These are phyloP conservation scores for Bipolaris oryzae DNA, from an alignment of 2,329 filamentous ascomycete species.

Conservation along the genomic window DNA sequence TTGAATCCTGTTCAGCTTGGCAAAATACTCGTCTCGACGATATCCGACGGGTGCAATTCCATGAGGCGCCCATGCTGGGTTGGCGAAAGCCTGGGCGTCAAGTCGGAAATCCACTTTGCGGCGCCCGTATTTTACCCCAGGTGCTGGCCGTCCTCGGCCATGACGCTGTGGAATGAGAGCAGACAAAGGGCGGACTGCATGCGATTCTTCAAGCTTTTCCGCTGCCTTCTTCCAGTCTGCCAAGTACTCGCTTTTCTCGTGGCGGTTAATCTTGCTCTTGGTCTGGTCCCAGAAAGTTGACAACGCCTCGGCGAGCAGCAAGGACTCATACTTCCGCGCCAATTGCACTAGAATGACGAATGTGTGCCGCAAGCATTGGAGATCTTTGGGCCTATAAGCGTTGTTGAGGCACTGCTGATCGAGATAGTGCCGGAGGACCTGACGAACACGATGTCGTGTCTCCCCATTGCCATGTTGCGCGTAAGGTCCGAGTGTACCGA, in stretches of 20 bases:
- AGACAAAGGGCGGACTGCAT: too few species aligned
- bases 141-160: not conserved
- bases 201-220: not conserved
- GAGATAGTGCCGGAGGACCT: not conserved
- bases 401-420: not conserved
- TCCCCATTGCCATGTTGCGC: not conserved
- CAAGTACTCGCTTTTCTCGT: not conserved
- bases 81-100: not conserved
- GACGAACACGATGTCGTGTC: not conserved
- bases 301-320: not conserved
- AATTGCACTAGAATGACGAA: not conserved
- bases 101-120: not conserved
- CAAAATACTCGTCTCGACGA: not conserved
- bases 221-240: not conserved
- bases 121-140: not conserved
- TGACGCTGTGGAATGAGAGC: too few species aligned
- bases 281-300: not conserved
- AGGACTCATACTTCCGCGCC: not conserved
- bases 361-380: not conserved
- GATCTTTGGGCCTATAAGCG: not conserved
- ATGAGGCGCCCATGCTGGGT: not conserved
- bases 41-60: not conserved
- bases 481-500: not conserved
- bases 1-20: constrained; percentile 2
- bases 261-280: not conserved